Conservation (phyloP, 768 basidiomycete genomes). For the Suillus subalutaceus region DNA sequence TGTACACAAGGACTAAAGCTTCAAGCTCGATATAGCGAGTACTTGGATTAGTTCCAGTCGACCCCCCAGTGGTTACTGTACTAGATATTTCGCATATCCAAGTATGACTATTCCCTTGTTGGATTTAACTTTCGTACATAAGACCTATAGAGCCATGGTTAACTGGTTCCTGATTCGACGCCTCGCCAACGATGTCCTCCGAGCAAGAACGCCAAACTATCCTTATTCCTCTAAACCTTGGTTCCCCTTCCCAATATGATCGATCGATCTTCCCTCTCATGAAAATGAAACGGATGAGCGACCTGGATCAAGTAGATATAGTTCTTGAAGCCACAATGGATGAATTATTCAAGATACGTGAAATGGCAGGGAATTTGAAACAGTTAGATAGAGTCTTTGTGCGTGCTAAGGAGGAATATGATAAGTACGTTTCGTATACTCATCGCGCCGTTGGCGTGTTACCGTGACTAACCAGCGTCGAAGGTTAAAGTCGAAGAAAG, state of each 20-base stretch:
- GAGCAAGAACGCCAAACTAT: constrained; percentile 3
- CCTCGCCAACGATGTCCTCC: constrained; percentile 11
- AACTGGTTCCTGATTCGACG: background rate
- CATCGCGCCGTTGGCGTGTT: background rate
- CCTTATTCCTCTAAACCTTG: constrained; percentile 13
- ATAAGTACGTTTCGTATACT: constrained; percentile 7
- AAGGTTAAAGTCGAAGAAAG: constrained; percentile 2
- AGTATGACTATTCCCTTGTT: background rate
- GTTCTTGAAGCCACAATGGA: constrained; percentile 17
- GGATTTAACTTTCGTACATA: background rate
- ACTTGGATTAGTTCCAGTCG: background rate
- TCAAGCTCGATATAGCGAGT: no score
- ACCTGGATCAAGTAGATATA: constrained; percentile 9
- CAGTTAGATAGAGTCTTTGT: background rate
- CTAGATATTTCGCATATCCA: background rate
- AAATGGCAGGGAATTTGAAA: background rate
- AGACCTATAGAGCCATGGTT: background rate
- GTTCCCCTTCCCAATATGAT: constrained; percentile 6
- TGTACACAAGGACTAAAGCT: background rate
- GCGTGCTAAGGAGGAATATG: constrained; percentile 8
- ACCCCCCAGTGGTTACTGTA: background rate
- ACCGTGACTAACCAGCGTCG: background rate
- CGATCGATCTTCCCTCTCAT: background rate
- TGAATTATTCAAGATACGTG: constrained; percentile 12
- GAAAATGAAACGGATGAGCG: background rate